Conservation (phyloP, 2,329 filamentous ascomycete genomes). For the Furcasterigmium sp. region DNA sequence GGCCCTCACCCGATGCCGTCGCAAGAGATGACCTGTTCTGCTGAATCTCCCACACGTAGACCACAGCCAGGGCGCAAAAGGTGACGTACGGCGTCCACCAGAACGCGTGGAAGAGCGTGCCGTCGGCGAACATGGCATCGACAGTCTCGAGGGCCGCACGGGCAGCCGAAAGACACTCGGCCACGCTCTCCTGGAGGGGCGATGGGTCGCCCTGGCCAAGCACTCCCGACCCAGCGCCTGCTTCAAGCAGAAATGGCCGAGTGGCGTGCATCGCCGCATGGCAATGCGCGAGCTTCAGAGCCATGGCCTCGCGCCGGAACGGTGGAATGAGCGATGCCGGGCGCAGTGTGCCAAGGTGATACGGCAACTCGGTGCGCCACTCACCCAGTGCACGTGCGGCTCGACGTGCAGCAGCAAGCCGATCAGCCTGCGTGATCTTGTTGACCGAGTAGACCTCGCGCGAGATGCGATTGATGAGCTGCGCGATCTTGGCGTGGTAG, state of each 20-base stretch:
- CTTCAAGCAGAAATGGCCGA: constrained; percentile 44
- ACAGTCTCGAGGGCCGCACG: constrained; percentile 37
- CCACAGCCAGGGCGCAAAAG: constrained; percentile 47
- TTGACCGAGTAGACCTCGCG: constrained; percentile 33
- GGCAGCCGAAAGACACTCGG: constrained; percentile 41
- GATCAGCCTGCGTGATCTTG: constrained; percentile 24
- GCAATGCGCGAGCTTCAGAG: constrained; percentile 47
- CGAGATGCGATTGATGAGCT: constrained; percentile 32
- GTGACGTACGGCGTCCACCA: constrained; percentile 51
- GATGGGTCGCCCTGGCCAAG: constrained; percentile 20
- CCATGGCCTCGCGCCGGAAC: constrained; percentile 43
- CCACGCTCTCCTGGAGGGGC: constrained; percentile 29
- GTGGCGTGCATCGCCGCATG: constrained; percentile 53
- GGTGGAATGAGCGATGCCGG: constrained; percentile 39
- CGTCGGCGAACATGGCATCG: constrained; percentile 31
- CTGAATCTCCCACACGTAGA: constrained; percentile 44
- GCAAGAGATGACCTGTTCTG: constrained; percentile 4
- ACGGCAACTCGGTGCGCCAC: constrained; percentile 32
- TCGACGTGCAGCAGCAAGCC: constrained; percentile 29
- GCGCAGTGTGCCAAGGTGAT: constrained; percentile 35
- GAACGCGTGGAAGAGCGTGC: constrained; percentile 29
- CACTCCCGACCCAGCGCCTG: constrained; percentile 5
- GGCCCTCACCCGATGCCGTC: constrained; percentile 4
- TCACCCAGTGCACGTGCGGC: constrained; percentile 30
- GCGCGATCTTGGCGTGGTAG: constrained; percentile 36